Conservation (phyloP, 2,329 filamentous ascomycete genomes). For the Paramyrothecium roridum region DNA sequence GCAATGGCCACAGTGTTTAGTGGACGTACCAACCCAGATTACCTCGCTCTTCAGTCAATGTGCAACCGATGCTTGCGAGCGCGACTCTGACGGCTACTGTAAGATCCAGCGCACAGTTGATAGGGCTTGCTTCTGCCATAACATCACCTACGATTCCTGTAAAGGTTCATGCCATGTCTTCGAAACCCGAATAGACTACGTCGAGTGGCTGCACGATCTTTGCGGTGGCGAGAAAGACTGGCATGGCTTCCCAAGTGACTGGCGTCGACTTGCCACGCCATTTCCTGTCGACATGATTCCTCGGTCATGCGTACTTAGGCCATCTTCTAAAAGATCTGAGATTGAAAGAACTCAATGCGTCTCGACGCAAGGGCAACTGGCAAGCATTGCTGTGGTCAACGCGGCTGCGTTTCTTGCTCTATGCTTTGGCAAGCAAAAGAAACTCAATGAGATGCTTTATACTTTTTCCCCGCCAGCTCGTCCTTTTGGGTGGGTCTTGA, state of each 20-base stretch:
- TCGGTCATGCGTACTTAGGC: not conserved
- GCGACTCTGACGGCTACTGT: no score
- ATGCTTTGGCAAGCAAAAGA: not conserved
- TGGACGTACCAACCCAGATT: no score
- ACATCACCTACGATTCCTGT: conserved; percentile 1
- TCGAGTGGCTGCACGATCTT: conserved; percentile 3
- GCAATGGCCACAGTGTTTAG: no score
- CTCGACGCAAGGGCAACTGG: no score
- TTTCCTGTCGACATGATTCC: not conserved
- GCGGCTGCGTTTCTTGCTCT: no score
- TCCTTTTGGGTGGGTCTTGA: no score
- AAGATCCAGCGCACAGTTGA: not conserved
- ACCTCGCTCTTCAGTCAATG: no score
- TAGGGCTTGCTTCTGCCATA: conserved; percentile 1
- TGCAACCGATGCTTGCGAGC: no score
- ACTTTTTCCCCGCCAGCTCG: no score
- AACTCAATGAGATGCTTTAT: no score
- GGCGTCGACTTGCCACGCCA: not conserved
- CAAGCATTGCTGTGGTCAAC: no score
- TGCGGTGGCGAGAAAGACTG: conserved; percentile 2
- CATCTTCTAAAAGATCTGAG: not conserved
- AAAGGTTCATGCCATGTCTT: conserved; percentile 1
- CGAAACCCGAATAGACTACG: conserved; percentile 4
- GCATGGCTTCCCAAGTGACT: conserved; percentile 3
- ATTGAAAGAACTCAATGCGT: not conserved